Evolutionary conservation across 1,139 yeast species (phyloP).

Genomic region (Protomyces arabidopsidicola): DNA sequence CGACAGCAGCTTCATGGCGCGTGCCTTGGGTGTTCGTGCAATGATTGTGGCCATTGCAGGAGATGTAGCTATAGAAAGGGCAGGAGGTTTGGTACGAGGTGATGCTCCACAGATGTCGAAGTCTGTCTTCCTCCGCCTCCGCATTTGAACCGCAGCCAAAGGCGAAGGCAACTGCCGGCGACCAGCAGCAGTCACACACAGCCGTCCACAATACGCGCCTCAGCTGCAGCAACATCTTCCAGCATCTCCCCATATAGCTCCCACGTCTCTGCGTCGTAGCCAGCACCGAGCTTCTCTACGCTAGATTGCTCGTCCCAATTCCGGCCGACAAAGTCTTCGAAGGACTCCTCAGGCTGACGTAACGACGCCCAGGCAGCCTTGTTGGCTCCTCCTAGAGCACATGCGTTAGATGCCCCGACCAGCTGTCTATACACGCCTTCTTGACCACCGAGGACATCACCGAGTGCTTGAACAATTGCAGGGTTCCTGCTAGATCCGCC

Average conservation of each 20-base stretch:
- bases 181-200: not conserved
- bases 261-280: slow-evolving; percentile 28
- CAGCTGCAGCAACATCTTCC: slow-evolving; percentile 22
- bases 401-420: slow-evolving; percentile 72
- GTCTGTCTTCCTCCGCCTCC: too few relatives aligned
- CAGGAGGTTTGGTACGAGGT: too few relatives aligned
- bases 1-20: slow-evolving; percentile 23
- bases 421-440: slow-evolving; percentile 61
- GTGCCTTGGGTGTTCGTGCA: slow-evolving; percentile 17
- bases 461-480: slow-evolving; percentile 63
- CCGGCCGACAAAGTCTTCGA: slow-evolving; percentile 45
- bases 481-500: slow-evolving; percentile 81
- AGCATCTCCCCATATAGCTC: slow-evolving; percentile 32
- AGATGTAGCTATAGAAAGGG: not conserved
- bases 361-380: slow-evolving; percentile 67
- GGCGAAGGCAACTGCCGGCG: not conserved
- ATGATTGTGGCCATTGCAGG: slow-evolving; percentile 21
- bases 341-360: slow-evolving; percentile 38
- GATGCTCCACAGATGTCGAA: too few relatives aligned
- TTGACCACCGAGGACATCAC: slow-evolving; percentile 60
- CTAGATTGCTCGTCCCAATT: slow-evolving; percentile 49
- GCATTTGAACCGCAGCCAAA: not conserved
- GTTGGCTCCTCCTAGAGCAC: slow-evolving; percentile 92
- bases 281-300: slow-evolving; percentile 32
- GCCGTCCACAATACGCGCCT: slow-evolving; percentile 7